Evolutionary conservation across 257 asterid species (phyloP), one percentile per base, ranked within the genome.

Genomic region (Osmanthus fragrans): DNA sequence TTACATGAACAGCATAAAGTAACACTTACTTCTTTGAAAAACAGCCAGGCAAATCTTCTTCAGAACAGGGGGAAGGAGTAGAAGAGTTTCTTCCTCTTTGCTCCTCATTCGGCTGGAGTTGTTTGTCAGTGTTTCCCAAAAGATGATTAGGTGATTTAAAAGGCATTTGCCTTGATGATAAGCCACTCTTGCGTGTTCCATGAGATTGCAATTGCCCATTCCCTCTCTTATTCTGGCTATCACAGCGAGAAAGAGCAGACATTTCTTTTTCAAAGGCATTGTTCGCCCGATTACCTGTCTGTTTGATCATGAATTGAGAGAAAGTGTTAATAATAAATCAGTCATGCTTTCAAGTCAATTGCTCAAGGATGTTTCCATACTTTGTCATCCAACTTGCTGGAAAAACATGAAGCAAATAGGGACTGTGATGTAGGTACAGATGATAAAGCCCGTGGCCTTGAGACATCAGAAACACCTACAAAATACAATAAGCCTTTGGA

Each of bases 161-260:
- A 84, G 88, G 85, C 71, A 76, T 23, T 79, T 85, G 81, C 71
- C 89, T 89, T 29, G 88, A 82, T 72, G 95, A 82, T 33, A 72
- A 29, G 40, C 68, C 67, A 30, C 76, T 81, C 84, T 78, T 87
- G 69, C 71, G 74, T 73, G 83, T 76, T 82, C 68, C 63, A 40
- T 73, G 78, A 66, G 86, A 49, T 56, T 60, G 67, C 66, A 47
- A 72, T 75, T 74, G 76, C 75, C 71, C 76, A 33, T 72, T 75
- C 49, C 71, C 82, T 84, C 73, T 85, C 81, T 23, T 58, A 33
- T 72, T 86, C 47, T 37, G 75, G 76, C 54, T 39, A 73, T 75
- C 82, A 40, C 80, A 76, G 49, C 60, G 76, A 75, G 81, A 86
- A 37, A 89, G 64, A 63, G 86, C 80, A 51, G 80, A 73, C 33